A percentile compares a stretch with the other conserved stretches of the same genome.
Conservation (phyloP, 2,329 filamentous ascomycete species). For the Cytospora paraplurivora region DNA sequence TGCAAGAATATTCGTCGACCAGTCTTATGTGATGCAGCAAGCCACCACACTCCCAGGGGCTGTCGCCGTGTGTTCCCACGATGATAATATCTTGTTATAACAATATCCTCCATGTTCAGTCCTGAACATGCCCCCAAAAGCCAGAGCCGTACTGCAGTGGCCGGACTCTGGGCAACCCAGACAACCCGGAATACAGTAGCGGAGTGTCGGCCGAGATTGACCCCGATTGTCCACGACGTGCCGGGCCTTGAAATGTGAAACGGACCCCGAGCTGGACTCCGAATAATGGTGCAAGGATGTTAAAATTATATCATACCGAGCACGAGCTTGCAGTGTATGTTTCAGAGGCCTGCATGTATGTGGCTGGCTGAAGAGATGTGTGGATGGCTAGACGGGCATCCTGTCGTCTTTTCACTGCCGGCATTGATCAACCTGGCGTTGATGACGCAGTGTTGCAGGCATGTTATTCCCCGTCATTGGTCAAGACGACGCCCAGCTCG, state of each 20-base stretch:
- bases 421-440: conserved; percentile 14
- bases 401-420: not conserved
- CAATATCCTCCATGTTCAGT: not conserved
- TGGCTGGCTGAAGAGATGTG: not conserved
- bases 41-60: too few relatives aligned
- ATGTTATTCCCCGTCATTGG: conserved; percentile 3
- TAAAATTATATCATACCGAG: not conserved
- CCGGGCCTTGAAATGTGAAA: not conserved
- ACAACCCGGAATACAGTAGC: not conserved
- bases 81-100: too few relatives aligned
- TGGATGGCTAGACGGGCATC: not conserved
- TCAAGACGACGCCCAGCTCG: not conserved
- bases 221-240: not conserved
- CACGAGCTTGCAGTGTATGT: not conserved
- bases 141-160: not conserved
- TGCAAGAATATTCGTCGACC: too few relatives aligned
- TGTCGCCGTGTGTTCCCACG: too few relatives aligned
- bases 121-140: not conserved
- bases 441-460: conserved; percentile 17
- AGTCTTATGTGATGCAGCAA: too few relatives aligned
- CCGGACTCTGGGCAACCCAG: not conserved
- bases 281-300: not conserved
- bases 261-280: not conserved
- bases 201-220: not conserved
- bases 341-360: not conserved